Evolutionary conservation across 495 filamentous ascomycete species (phyloP).

Genomic region (Hypoxylon subgilvum): DNA sequence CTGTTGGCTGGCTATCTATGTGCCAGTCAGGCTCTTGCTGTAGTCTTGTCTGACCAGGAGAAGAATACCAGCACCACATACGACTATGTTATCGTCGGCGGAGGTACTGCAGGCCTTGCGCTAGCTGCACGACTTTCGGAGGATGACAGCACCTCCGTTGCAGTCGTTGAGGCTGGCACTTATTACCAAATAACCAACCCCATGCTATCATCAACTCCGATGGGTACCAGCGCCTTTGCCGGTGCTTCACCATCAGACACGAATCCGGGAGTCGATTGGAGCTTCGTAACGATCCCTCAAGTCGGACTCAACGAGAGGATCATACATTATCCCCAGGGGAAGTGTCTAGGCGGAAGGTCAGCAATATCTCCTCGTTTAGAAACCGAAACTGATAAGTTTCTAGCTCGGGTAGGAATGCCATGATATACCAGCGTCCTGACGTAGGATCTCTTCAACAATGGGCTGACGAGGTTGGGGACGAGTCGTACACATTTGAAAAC

Average conservation of each 20-base stretch:
- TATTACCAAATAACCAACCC: constrained; percentile 57
- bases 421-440: constrained; percentile 51
- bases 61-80: no score
- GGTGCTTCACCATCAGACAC: constrained; percentile 16
- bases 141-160: constrained; percentile 26
- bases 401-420: constrained; percentile 52
- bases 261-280: constrained; percentile 58
- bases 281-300: constrained; percentile 43
- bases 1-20: no score
- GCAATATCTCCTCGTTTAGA: neutral
- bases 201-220: constrained; percentile 52
- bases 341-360: constrained; percentile 49
- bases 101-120: constrained; percentile 59
- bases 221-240: neutral
- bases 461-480: constrained; percentile 63
- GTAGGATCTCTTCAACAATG: constrained; percentile 56
- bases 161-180: constrained; percentile 63
- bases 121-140: constrained; percentile 56
- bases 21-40: no score
- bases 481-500: constrained; percentile 59
- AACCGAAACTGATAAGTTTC: neutral
- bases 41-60: no score
- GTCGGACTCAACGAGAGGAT: constrained; percentile 17
- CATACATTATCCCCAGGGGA: constrained; percentile 52
- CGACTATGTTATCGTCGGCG: constrained; percentile 77